phyloP scores from a whole-genome alignment of 176 grass and related monocot genomes.

The Pontederia paniculata region DNA sequence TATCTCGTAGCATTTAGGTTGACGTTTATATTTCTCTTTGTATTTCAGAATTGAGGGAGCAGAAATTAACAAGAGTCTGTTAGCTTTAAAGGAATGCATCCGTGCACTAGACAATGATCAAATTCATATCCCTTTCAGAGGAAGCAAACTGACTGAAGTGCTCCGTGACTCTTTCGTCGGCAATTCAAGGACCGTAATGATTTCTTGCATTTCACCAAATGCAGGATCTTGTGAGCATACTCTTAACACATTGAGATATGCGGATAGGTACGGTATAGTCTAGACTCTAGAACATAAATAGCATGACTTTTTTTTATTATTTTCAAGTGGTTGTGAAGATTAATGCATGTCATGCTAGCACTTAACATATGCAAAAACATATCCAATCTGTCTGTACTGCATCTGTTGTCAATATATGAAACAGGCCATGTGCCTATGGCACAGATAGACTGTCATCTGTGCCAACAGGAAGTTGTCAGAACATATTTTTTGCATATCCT shows the following conservation, averaged over 20 bases:
- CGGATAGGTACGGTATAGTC: conserved; percentile 52
- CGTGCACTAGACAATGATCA: conserved; percentile 98
- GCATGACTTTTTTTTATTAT: background rate
- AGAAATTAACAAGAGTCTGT: conserved; percentile 97
- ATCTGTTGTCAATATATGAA: too few relatives aligned
- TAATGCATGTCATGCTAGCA: too few relatives aligned
- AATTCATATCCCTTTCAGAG: conserved; percentile 97
- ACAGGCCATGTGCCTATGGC: too few relatives aligned
- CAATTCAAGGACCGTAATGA: conserved; percentile 95
- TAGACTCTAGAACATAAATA: background rate
- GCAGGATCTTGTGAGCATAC: conserved; percentile 98
- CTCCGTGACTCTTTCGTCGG: conserved; percentile 98
- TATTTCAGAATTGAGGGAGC: conserved; percentile 83
- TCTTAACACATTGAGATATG: conserved; percentile 94
- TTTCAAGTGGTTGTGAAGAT: background rate
- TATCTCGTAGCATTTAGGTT: conserved; percentile 1
- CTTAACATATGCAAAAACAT: too few relatives aligned
- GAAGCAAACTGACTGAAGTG: conserved; percentile 98
- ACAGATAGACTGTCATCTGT: too few relatives aligned
- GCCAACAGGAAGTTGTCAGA: too few relatives aligned
- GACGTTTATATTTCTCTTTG: conserved; percentile 16
- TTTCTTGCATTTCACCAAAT: conserved; percentile 96
- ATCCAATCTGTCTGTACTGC: too few relatives aligned
- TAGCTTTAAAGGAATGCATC: conserved; percentile 96
- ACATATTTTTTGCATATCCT: conserved; percentile 14